Conservation (phyloP, 129 eudicot genomes). For the Flaveria robusta region DNA sequence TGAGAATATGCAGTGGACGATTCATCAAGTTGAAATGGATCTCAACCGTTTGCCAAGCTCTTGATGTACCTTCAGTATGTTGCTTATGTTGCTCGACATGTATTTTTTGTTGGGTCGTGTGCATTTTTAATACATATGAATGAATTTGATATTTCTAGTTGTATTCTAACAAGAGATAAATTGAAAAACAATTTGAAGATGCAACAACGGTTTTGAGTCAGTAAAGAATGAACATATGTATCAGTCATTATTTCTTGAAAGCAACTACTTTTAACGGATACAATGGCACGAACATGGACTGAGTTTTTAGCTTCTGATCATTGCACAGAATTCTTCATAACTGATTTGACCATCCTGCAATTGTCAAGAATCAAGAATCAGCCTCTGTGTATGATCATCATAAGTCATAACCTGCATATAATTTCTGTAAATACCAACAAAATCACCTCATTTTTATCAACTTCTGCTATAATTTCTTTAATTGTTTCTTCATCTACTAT, state of each 20-base stretch:
- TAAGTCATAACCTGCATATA: background rate
- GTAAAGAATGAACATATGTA: background rate
- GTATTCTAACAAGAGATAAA: background rate
- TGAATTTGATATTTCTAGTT: background rate
- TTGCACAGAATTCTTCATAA: conserved; percentile 24
- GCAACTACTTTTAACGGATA: background rate
- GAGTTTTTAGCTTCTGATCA: conserved; percentile 29
- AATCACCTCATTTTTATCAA: conserved; percentile 25
- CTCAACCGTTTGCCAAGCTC: conserved; percentile 62
- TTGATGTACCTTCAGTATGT: conserved; percentile 23
- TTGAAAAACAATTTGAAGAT: background rate
- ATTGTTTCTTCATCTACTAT: conserved; percentile 17
- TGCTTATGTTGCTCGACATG: background rate
- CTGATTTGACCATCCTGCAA: conserved; percentile 30
- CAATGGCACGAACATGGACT: background rate
- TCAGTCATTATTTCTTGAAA: background rate
- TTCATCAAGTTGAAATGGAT: conserved; percentile 97
- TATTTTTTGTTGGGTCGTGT: background rate
- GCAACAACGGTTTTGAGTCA: background rate
- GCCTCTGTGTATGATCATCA: background rate
- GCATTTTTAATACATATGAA: conserved; percentile 15
- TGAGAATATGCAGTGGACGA: conserved; percentile 97
- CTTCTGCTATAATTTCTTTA: conserved; percentile 22
- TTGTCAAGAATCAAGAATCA: conserved; percentile 12
- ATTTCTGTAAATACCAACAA: background rate